These are phyloP conservation scores for Xeromyces bisporus DNA, from an alignment of 495 filamentous ascomycete genomes.

Conservation along the genomic window DNA sequence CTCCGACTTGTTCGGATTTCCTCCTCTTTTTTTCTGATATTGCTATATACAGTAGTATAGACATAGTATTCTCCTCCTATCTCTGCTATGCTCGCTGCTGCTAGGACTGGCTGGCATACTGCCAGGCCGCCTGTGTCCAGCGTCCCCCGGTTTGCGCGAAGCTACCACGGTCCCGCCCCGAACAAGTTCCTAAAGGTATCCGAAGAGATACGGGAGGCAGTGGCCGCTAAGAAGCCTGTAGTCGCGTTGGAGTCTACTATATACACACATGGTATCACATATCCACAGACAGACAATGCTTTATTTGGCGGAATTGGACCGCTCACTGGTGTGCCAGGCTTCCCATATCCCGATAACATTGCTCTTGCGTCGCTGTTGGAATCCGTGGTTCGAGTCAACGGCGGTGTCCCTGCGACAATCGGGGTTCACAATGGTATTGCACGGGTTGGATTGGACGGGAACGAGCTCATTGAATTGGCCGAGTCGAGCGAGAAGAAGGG, in stretches of 20 bases:
- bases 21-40: slow-evolving; percentile 13
- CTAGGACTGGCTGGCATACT: slow-evolving; percentile 9
- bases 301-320: slow-evolving; percentile 1
- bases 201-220: slow-evolving; percentile 62
- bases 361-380: slow-evolving; percentile 56
- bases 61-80: slow-evolving; percentile 3
- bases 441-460: slow-evolving; percentile 52
- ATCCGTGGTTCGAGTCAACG: slow-evolving; percentile 56
- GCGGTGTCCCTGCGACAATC: slow-evolving; percentile 83
- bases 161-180: slow-evolving; percentile 18
- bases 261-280: slow-evolving; percentile 50
- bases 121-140: slow-evolving; percentile 1
- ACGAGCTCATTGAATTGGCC: slow-evolving; percentile 55
- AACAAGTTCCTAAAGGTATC: slow-evolving; percentile 55
- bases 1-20: slow-evolving; percentile 15
- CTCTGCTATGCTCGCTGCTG: slow-evolving; percentile 14
- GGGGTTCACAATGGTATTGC: slow-evolving; percentile 71
- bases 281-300: no score
- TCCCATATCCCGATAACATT: slow-evolving; percentile 67
- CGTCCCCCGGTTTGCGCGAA: slow-evolving; percentile 7
- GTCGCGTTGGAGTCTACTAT: slow-evolving; percentile 92
- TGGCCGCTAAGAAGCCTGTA: slow-evolving; percentile 55
- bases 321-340: slow-evolving; percentile 36
- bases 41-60: no score
- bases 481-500: slow-evolving; percentile 42